Base-by-base conservation (phyloP, 1,284 basidiomycete genomes). In the Cutaneotrichosporon sp. region DNA sequence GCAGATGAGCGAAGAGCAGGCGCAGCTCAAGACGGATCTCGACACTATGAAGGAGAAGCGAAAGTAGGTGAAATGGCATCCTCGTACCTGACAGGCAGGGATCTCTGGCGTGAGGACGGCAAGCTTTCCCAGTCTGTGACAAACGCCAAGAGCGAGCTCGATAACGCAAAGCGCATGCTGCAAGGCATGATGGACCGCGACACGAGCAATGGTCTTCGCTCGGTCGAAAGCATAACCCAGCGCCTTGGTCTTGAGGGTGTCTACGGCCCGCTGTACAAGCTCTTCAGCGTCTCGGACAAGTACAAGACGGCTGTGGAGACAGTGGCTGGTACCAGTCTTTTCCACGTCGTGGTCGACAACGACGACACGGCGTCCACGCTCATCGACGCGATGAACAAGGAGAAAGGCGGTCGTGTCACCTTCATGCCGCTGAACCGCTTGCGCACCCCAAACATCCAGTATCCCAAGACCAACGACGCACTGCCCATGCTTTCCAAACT, bases 341-440 rank as follows among this genome's bases (percentile, higher is more conserved):
- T 98, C 79, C 94, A 98, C 66, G 86, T 98, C 30, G 94, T 98
- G 0, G 94, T 98, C 52, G 96, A 99, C 73, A 90, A 82, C 13
- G 96, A 98, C 68, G 86, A 86, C 39, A 97, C 92, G 0, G 96
- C 91, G 0, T 84, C 84, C 4, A 84, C 81, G 63, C 83, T 97
- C 15, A 83, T 99, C 18, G 88, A 96, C 21, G 80, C 87, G 59
- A 94, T 99, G 92, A 80, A 92, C 65, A 84, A 84, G 66, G 91
- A 97, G 66, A 88, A 87, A 69, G 87, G 84, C 5, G 96, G 96
- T 1, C 85, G 96, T 49, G 89, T 98, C 18, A 99, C 96, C 0
- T 97, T 97, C 76, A 93, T 99, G 86, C 96, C 96, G 13, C 81
- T 99, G 42, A 98, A 98, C 73, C 87, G 94, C n/a, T 83, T 98